A percentile compares a stretch with the other conserved stretches of the same genome.
These are phyloP conservation scores for Botrytis aclada DNA, from an alignment of 2,329 filamentous ascomycete genomes.

Conservation along the genomic window DNA sequence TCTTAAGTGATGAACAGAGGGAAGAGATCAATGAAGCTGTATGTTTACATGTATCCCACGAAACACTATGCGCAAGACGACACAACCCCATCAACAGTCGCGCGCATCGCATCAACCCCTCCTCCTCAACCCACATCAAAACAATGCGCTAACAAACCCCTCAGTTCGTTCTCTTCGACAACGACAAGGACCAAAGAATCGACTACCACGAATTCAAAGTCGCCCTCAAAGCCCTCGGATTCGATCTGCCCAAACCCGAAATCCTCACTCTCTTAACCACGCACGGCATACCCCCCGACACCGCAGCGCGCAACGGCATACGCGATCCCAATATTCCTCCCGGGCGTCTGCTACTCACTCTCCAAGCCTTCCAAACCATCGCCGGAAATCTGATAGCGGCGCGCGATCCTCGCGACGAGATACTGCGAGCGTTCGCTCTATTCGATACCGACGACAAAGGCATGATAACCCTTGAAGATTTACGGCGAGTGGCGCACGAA, in stretches of 20 bases:
- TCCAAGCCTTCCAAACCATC: slow-evolving; percentile 69
- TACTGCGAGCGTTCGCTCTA: slow-evolving; percentile 83
- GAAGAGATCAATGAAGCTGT: slow-evolving; percentile 94
- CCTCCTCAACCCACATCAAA: slow-evolving; percentile 9
- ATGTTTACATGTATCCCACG: slow-evolving; percentile 41
- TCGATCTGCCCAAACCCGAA: slow-evolving; percentile 83
- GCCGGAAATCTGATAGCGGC: slow-evolving; percentile 77
- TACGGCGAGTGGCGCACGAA: slow-evolving; percentile 83
- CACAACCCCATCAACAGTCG: neutral
- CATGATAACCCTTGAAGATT: slow-evolving; percentile 82
- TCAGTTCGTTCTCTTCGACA: slow-evolving; percentile 91
- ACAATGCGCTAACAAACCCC: slow-evolving; percentile 4
- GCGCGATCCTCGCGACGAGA: slow-evolving; percentile 87
- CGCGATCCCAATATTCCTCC: slow-evolving; percentile 52
- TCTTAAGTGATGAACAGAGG: slow-evolving; percentile 80
- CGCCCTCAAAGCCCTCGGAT: slow-evolving; percentile 90
- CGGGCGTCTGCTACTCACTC: slow-evolving; percentile 61
- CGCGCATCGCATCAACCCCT: neutral
- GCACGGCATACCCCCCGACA: slow-evolving; percentile 62
- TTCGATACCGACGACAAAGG: slow-evolving; percentile 95
- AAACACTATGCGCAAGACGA: neutral
- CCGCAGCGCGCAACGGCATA: slow-evolving; percentile 48
- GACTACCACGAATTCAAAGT: slow-evolving; percentile 99
- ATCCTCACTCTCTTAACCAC: slow-evolving; percentile 76
- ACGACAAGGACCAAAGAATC: slow-evolving; percentile 89